Evolutionary conservation across 257 asterid genomes (phyloP).

Genomic region (Rhazya stricta): DNA sequence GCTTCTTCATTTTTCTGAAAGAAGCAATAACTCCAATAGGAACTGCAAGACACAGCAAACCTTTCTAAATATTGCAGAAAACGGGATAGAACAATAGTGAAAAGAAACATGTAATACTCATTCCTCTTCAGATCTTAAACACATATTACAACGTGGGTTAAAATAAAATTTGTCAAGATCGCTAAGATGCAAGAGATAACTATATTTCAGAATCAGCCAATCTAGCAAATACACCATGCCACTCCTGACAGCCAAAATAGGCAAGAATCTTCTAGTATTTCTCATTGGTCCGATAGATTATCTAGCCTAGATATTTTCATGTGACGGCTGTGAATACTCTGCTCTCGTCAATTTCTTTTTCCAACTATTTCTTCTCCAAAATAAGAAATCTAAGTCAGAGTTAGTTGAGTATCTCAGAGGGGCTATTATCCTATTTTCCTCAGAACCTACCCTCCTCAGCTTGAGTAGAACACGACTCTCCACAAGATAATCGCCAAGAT

Average conservation of each 20-base stretch:
- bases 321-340: background rate
- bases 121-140: conserved; percentile 1
- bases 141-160: background rate
- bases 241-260: background rate
- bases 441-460: background rate
- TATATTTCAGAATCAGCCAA: background rate
- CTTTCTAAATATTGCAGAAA: conserved; percentile 20
- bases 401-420: background rate
- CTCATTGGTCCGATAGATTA: background rate
- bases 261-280: background rate
- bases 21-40: conserved; percentile 85
- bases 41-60: conserved; percentile 49
- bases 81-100: background rate
- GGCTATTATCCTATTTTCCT: background rate
- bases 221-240: background rate
- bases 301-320: background rate
- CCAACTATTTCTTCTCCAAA: background rate
- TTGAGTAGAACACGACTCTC: background rate
- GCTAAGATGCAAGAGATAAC: background rate
- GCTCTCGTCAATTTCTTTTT: background rate
- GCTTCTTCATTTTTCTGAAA: conserved; percentile 82
- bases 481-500: background rate
- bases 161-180: background rate
- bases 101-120: background rate
- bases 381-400: background rate